Evolutionary conservation across 108 stramenopile genomes (phyloP).

Genomic region (Cyclotella atomus): DNA sequence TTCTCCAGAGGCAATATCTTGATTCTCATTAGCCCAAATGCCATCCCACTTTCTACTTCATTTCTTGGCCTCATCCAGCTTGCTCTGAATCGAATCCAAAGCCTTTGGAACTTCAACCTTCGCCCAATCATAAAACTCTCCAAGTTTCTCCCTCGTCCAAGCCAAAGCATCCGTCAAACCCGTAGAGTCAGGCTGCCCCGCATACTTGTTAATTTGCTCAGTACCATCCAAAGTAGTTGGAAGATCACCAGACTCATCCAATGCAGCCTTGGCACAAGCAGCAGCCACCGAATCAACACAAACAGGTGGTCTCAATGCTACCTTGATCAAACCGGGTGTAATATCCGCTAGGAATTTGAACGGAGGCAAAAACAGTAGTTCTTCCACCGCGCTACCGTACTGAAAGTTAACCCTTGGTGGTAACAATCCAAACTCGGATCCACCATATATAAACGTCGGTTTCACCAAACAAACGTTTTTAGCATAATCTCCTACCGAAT

Average conservation of each 20-base stretch:
- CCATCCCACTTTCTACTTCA: neutral
- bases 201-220: conserved; percentile 44
- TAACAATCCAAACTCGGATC: conserved; percentile 62
- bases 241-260: conserved; percentile 50
- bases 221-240: conserved; percentile 48
- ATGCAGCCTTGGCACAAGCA: conserved; percentile 62
- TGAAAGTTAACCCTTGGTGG: conserved; percentile 76
- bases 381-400: conserved; percentile 72
- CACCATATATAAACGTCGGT: conserved; percentile 81
- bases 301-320: conserved; percentile 77
- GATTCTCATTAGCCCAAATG: neutral
- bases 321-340: conserved; percentile 72
- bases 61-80: conserved; percentile 48
- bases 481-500: conserved; percentile 42
- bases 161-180: conserved; percentile 51
- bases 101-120: conserved; percentile 48
- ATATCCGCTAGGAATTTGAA: conserved; percentile 57
- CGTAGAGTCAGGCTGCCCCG: conserved; percentile 44
- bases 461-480: conserved; percentile 54
- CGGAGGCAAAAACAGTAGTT: conserved; percentile 53
- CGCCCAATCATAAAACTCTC: conserved; percentile 53
- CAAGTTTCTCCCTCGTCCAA: conserved; percentile 36
- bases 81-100: conserved; percentile 37
- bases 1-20: neutral
- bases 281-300: conserved; percentile 73